Evolutionary conservation across 331 rosid genomes (phyloP).

Genomic region (Ulmus americana): DNA sequence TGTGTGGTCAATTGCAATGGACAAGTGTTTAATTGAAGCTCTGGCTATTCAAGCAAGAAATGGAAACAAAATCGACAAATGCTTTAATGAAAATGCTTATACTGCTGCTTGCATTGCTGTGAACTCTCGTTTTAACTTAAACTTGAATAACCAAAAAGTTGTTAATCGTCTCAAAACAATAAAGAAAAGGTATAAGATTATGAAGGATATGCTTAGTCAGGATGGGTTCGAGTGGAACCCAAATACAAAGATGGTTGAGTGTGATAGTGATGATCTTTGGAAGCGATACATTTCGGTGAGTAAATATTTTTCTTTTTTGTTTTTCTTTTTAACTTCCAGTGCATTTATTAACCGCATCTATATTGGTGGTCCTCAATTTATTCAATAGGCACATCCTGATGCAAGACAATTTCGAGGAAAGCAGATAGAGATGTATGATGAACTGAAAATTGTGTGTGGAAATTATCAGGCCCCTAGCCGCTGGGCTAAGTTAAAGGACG

Average conservation of each 20-base stretch:
- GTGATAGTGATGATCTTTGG: constrained; percentile 62
- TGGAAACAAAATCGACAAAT: constrained; percentile 73
- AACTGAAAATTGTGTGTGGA: constrained; percentile 78
- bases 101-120: constrained; percentile 70
- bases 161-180: constrained; percentile 75
- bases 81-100: constrained; percentile 76
- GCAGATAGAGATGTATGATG: constrained; percentile 76
- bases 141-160: constrained; percentile 71
- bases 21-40: constrained; percentile 66
- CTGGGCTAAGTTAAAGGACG: constrained; percentile 63
- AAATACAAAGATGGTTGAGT: constrained; percentile 51
- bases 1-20: constrained; percentile 82
- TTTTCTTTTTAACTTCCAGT: neutral
- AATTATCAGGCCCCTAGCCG: constrained; percentile 65
- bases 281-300: constrained; percentile 63
- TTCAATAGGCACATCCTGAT: constrained; percentile 62
- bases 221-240: constrained; percentile 76
- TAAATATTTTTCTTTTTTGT: constrained; percentile 4
- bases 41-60: constrained; percentile 66
- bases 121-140: constrained; percentile 57
- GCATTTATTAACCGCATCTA: constrained; percentile 12
- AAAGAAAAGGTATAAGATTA: constrained; percentile 67
- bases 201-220: constrained; percentile 59
- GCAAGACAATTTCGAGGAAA: constrained; percentile 61
- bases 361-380: constrained; percentile 20